Conservation (phyloP, 2,329 filamentous ascomycete species). For the Emericellopsis cladophorae region DNA sequence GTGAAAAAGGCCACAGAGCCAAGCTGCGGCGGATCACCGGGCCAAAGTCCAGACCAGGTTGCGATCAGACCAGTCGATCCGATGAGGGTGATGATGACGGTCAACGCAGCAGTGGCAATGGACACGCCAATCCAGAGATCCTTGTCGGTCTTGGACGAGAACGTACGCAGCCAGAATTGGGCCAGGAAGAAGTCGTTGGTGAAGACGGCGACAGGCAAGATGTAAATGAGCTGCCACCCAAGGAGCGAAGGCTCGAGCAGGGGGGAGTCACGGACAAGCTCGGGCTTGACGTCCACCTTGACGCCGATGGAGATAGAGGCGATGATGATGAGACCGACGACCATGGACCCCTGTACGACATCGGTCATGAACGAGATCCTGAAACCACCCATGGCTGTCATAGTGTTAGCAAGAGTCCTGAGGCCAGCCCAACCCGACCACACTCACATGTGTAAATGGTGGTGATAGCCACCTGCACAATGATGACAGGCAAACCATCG, state of each 20-base stretch:
- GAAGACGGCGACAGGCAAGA: slow-evolving; percentile 66
- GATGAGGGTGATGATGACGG: slow-evolving; percentile 60
- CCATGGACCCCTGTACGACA: slow-evolving; percentile 70
- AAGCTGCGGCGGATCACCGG: slow-evolving; percentile 43
- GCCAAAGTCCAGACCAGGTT: slow-evolving; percentile 63
- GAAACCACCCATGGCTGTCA: slow-evolving; percentile 65
- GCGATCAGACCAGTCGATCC: slow-evolving; percentile 63
- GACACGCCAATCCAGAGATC: slow-evolving; percentile 64
- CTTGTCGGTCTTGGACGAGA: slow-evolving; percentile 66
- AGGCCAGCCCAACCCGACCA: neutral
- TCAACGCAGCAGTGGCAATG: slow-evolving; percentile 51
- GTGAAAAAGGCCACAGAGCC: slow-evolving; percentile 64
- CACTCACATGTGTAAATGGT: slow-evolving; percentile 69
- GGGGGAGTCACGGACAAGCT: slow-evolving; percentile 54
- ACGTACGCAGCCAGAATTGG: slow-evolving; percentile 74
- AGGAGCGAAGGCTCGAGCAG: slow-evolving; percentile 57
- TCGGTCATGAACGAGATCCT: slow-evolving; percentile 76
- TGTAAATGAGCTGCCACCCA: slow-evolving; percentile 79
- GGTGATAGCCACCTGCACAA: slow-evolving; percentile 66
- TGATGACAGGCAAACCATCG: slow-evolving; percentile 60
- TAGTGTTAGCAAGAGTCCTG: neutral
- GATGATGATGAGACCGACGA: slow-evolving; percentile 61
- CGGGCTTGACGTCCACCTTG: slow-evolving; percentile 58
- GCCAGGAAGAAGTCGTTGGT: slow-evolving; percentile 83
- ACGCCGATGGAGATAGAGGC: slow-evolving; percentile 68